A percentile compares a stretch with the other conserved stretches of the same genome.
Evolutionary conservation across 495 filamentous ascomycete species (phyloP).

Genomic region (Aspergillus ellipticus): DNA sequence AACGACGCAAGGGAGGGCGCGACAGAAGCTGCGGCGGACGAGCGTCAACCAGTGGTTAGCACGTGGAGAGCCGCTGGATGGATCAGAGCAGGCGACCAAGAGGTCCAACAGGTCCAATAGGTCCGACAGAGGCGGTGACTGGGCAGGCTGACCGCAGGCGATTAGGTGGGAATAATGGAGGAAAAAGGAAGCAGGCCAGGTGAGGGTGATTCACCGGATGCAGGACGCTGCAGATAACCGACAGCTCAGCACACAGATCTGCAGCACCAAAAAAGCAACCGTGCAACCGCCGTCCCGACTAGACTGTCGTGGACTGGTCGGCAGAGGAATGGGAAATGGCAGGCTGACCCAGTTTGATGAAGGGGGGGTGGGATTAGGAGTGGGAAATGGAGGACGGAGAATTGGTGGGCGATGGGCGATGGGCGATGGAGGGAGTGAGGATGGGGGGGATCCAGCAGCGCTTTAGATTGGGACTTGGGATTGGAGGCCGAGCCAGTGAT

Average conservation of each 20-base stretch:
- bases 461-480: slow-evolving; percentile 5
- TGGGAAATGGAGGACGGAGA: background rate
- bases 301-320: background rate
- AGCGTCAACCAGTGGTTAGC: slow-evolving; percentile 22
- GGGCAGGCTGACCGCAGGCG: no score
- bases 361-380: background rate
- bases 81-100: slow-evolving; percentile 12
- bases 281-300: background rate
- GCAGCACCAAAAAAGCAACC: slow-evolving; percentile 14
- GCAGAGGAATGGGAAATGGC: background rate
- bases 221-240: slow-evolving; percentile 21
- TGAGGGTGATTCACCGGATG: slow-evolving; percentile 11
- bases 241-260: slow-evolving; percentile 26
- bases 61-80: slow-evolving; percentile 24
- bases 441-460: background rate
- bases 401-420: background rate
- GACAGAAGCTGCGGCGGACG: slow-evolving; percentile 20
- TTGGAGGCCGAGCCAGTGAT: slow-evolving; percentile 19
- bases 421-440: background rate
- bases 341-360: background rate
- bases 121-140: slow-evolving; percentile 8
- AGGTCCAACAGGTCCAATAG: slow-evolving; percentile 1
- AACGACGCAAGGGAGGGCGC: slow-evolving; percentile 23
- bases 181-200: slow-evolving; percentile 3
- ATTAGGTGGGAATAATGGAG: background rate